These are phyloP conservation scores for Macrotyloma uniflorum DNA, from an alignment of 306 rosid species.

Conservation along the genomic window DNA sequence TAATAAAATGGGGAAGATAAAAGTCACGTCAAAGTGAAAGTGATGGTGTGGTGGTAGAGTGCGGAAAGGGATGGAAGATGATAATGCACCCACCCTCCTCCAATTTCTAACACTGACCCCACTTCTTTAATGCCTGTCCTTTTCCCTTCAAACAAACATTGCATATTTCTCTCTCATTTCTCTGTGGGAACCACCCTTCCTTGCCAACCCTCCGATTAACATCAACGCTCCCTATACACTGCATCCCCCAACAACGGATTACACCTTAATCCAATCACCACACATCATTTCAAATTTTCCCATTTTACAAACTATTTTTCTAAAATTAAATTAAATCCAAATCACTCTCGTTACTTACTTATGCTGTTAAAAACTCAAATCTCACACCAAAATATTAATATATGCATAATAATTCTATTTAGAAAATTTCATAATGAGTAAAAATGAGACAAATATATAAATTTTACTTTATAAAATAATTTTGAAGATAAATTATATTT, in stretches of 20 bases:
- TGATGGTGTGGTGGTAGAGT: slow-evolving; percentile 27
- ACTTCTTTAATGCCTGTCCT: slow-evolving; percentile 59
- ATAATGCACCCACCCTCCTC: slow-evolving; percentile 51
- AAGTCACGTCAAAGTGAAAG: slow-evolving; percentile 57
- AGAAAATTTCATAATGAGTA: too few relatives aligned
- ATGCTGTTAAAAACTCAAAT: too few relatives aligned
- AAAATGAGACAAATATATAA: too few relatives aligned
- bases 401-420: too few relatives aligned
- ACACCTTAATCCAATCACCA: too few relatives aligned
- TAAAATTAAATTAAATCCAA: too few relatives aligned
- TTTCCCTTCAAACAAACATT: slow-evolving; percentile 41
- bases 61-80: slow-evolving; percentile 46
- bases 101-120: slow-evolving; percentile 49
- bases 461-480: too few relatives aligned
- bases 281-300: too few relatives aligned
- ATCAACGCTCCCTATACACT: neutral
- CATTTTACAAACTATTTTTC: too few relatives aligned
- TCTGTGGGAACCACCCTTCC: neutral
- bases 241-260: slow-evolving; percentile 13
- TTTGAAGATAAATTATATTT: too few relatives aligned
- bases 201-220: slow-evolving; percentile 10
- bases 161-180: slow-evolving; percentile 22
- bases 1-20: slow-evolving; percentile 41
- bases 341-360: too few relatives aligned
- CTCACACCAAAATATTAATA: too few relatives aligned